Evolutionary conservation across 306 rosid species (phyloP), one percentile per base, ranked within the genome.

Genomic region (Trifolium pratense): DNA sequence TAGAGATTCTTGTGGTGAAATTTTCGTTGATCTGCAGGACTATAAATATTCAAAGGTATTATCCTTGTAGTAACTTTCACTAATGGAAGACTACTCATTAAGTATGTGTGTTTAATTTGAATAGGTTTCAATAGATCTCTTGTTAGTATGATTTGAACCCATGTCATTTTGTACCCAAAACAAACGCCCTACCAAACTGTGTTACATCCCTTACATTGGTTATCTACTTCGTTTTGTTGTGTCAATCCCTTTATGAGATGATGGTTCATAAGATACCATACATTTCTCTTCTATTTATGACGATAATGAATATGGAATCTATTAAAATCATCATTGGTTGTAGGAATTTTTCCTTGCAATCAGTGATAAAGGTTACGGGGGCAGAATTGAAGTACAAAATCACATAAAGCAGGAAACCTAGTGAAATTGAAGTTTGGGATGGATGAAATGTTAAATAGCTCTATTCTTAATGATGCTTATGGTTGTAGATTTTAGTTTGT

Each of bases 1-100:
- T 69, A 87, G 92, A 85, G 97, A 94, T 75, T 91, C 98, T 26
- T 94, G 90, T 83, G 97, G 98, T 57, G 97, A 94, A 91, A 86
- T 94, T 75, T 94, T 94, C 87, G 96, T 91, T 75, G 97, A 94
- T 72, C 87, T 94, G 72, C 94, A 84, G 78, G 85, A 88, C 68
- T 89, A 94, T 81, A 85, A 75, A 64, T 91, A 89, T 77, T 86
- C 94, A 3, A 91, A 89, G 96, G 99, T 91, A 71, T 52, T 9
- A 20, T 40, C 60, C 29, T 36, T 67, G 26, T 67, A 37, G 16
- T 42, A 45, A 13, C 67, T 34, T 70, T 21, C 23, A 21, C 62
- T 23, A 23, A 10, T 21, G 25, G 61, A 56, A 31, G 23, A 56
- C 3, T 56, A 23, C 23, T 23, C 36, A 23, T 7, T 16, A 4